Conservation (phyloP, 2,329 filamentous ascomycete genomes). For the Xylaria sp. region DNA sequence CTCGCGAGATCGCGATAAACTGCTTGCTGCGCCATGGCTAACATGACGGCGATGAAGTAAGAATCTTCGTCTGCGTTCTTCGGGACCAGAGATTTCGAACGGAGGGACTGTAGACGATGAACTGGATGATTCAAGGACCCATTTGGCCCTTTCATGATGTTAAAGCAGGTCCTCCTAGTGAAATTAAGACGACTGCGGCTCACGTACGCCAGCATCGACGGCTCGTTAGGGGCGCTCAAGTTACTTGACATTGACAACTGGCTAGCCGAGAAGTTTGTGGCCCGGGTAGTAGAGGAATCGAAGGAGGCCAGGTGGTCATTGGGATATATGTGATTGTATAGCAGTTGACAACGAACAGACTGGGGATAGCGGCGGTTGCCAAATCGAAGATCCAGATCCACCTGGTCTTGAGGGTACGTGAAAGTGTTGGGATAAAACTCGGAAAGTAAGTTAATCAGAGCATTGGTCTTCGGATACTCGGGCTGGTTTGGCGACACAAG, state of each 20-base stretch:
- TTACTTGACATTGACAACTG: slow-evolving; percentile 41
- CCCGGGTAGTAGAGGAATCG: slow-evolving; percentile 51
- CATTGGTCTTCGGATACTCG: slow-evolving; percentile 50
- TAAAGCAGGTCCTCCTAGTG: slow-evolving; percentile 61
- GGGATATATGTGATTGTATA: slow-evolving; percentile 59
- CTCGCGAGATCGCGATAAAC: slow-evolving; percentile 55
- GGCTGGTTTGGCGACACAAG: slow-evolving; percentile 54
- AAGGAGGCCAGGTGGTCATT: slow-evolving; percentile 46
- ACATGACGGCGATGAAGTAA: slow-evolving; percentile 62
- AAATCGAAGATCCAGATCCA: slow-evolving; percentile 63
- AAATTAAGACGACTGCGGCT: slow-evolving; percentile 59
- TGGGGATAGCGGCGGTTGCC: slow-evolving; percentile 58
- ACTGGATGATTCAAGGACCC: slow-evolving; percentile 60
- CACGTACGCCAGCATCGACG: slow-evolving; percentile 60
- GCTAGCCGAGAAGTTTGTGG: slow-evolving; percentile 50
- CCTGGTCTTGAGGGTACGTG: slow-evolving; percentile 47
- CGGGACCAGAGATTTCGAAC: slow-evolving; percentile 61
- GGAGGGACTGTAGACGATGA: slow-evolving; percentile 58
- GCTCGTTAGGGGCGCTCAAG: slow-evolving; percentile 43
- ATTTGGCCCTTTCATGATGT: slow-evolving; percentile 56
- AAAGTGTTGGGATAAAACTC: slow-evolving; percentile 56
- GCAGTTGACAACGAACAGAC: slow-evolving; percentile 60
- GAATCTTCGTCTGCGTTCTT: slow-evolving; percentile 62
- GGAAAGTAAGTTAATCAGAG: slow-evolving; percentile 58
- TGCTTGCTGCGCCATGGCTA: slow-evolving; percentile 68